Evolutionary conservation across 2,329 filamentous ascomycete genomes (phyloP), one percentile per base, ranked within the genome.

Genomic region (Hymenoscyphus albidus): DNA sequence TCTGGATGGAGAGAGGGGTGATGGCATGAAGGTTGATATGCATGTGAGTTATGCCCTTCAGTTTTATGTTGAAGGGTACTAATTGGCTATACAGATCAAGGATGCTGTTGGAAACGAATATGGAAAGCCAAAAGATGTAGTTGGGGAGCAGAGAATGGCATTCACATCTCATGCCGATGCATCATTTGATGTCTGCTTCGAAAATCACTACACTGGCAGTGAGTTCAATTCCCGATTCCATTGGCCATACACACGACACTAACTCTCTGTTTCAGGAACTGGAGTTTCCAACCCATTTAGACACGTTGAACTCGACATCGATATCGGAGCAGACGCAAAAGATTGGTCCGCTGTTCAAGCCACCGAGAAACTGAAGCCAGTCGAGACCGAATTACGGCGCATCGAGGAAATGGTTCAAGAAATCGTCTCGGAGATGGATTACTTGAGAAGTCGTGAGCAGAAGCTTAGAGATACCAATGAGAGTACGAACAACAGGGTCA

Each of bases 401-500:
- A 91, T 98, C 75, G 93, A 97, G 78, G 95, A 97, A 80, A 85
- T 94, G 76, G 90, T 96, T 48, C 84, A 83, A 70, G 94, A 98
- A 81, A 88, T 98, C 69, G 94, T 97, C 59, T 79, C 79, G 68
- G 94, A 98, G 84, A 96, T 99, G 94, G 94, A 98, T 70, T 99
- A 98, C 80, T 86, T 99, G 73, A 87, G 95, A 70, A 74, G 79
- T 48, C 87, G 95, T 73, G 95, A 99, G 83, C 93, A 97, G 85
- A 96, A 92, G 83, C 85, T 99, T 73, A 85, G 95, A 77, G 94
- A 99, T 81, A 99, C 95, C 72, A 99, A 99, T 79, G 95, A 99
- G 88, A 98, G 94, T 83, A 99, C 95, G 70, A 99, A 99, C 81
- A 95, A 91, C 80, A 87, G 95, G 65, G 95, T 99, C 75, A 99